These are phyloP conservation scores for Afroboletus lepidellus DNA, from an alignment of 1,284 basidiomycete species.

Conservation along the genomic window DNA sequence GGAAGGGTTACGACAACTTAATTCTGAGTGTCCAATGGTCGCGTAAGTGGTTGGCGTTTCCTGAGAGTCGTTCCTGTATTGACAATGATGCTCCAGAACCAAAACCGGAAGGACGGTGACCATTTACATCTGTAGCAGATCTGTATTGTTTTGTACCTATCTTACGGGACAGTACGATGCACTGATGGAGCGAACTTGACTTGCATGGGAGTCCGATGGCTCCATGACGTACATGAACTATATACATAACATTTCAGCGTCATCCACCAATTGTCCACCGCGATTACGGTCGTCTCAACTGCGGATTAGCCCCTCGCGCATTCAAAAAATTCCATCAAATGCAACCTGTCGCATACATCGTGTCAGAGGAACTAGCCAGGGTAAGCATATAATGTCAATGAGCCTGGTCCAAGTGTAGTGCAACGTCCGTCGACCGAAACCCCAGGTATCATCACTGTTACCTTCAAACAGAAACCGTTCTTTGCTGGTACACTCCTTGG, in stretches of 20 bases:
- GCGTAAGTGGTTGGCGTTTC: conserved; percentile 47
- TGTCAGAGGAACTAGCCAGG: conserved; percentile 56
- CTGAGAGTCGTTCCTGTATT: neutral
- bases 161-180: neutral
- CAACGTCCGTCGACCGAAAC: too few species aligned
- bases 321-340: too few species aligned
- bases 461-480: conserved; percentile 87
- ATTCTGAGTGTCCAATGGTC: conserved; percentile 90
- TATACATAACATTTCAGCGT: neutral
- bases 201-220: too few species aligned
- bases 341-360: conserved; percentile 46
- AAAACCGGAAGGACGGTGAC: conserved; percentile 41
- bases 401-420: neutral
- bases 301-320: too few species aligned
- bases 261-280: too few species aligned
- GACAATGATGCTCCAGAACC: conserved; percentile 34
- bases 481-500: conserved; percentile 72
- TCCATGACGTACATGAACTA: too few species aligned
- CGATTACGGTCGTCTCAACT: too few species aligned
- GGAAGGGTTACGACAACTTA: conserved; percentile 87
- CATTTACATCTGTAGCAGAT: neutral
- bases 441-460: conserved; percentile 63
- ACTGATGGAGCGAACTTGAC: neutral
- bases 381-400: conserved; percentile 28
- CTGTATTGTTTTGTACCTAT: conserved; percentile 2